Conservation (phyloP, 192 early-diverging fungal species). For the Coemansia sp. region DNA sequence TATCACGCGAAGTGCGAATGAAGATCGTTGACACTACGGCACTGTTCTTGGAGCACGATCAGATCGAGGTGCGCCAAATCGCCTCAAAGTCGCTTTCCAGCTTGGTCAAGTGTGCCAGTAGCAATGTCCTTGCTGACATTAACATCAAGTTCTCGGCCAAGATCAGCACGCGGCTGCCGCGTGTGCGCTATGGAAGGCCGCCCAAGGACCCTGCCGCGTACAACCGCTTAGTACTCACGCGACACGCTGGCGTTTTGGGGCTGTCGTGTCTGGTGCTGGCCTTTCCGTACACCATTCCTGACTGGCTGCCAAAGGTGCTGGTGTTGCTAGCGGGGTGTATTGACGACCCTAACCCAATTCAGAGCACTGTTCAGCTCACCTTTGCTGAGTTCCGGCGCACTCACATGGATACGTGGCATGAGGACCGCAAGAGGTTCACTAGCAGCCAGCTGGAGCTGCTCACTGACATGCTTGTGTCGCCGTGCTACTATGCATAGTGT, state of each 20-base stretch:
- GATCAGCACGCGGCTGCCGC: slow-evolving; percentile 33
- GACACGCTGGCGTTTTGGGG: slow-evolving; percentile 90
- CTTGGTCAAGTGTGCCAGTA: slow-evolving; percentile 46
- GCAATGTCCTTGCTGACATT: slow-evolving; percentile 35
- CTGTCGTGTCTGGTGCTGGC: slow-evolving; percentile 83
- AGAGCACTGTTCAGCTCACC: slow-evolving; percentile 77
- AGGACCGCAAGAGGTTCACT: slow-evolving; percentile 75
- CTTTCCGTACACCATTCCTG: slow-evolving; percentile 91
- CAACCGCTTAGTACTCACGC: slow-evolving; percentile 54
- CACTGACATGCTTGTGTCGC: slow-evolving; percentile 86
- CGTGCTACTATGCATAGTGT: slow-evolving; percentile 75
- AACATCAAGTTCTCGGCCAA: slow-evolving; percentile 38
- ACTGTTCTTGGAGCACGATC: slow-evolving; percentile 72
- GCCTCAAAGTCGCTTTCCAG: slow-evolving; percentile 39
- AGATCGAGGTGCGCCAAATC: slow-evolving; percentile 72
- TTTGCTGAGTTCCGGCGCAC: slow-evolving; percentile 94
- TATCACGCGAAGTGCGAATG: slow-evolving; percentile 58
- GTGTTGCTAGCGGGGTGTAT: slow-evolving; percentile 74
- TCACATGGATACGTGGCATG: slow-evolving; percentile 94
- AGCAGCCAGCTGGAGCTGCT: slow-evolving; percentile 75
- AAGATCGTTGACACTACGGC: slow-evolving; percentile 69
- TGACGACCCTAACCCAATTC: slow-evolving; percentile 82
- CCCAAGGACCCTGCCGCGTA: slow-evolving; percentile 29
- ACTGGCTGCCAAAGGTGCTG: slow-evolving; percentile 86
- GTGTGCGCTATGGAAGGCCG: slow-evolving; percentile 21